Evolutionary conservation across 257 asterid species (phyloP), one percentile per base, ranked within the genome.

Genomic region (Capsicum pubescens): DNA sequence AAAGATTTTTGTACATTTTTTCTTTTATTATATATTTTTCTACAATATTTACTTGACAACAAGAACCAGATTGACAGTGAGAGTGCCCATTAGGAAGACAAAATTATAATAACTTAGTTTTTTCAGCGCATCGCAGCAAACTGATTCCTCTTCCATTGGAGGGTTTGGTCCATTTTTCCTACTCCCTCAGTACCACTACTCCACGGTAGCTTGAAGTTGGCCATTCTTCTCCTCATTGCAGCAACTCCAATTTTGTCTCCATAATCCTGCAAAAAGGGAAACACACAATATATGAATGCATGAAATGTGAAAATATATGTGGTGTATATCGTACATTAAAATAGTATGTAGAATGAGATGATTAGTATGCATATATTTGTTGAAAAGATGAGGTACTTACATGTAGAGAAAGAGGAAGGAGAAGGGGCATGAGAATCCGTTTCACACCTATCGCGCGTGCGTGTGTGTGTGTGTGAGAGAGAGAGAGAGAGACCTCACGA

Each of bases 101-200:
- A 74, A 48, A 13, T 12, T 21, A 13, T 3, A 74, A 74, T 74
- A 74, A 74, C 61, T 50, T 21, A 77, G 42, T 52, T 54, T 3
- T 76, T 52, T 76, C 48, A 76, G 55, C 39, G 81, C 63, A 50
- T 58, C 60, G 78, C 64, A 10, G 86, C 61, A 12, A 83, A 81
- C 54, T 52, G 88, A 69, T 85, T 80, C 84, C 82, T 86, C 66
- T 81, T 85, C 90, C 88, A 81, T 50, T 8, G 86, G n/a, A 74
- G 83, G 84, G 85, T 81, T 26, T 84, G 84, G 55, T 69, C 68
- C 21, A 7, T 10, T 39, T 84, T 54, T 26, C 55, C 26, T 55
- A 6, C 61, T 86, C 61, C 71, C 4, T 72, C 67, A 48, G 17
- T 58, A 81, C 58, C 46, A 13, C 81, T 83, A 36, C 77, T 81